These are phyloP conservation scores for Xylaria acuta DNA, from an alignment of 495 filamentous ascomycete genomes.

Conservation along the genomic window DNA sequence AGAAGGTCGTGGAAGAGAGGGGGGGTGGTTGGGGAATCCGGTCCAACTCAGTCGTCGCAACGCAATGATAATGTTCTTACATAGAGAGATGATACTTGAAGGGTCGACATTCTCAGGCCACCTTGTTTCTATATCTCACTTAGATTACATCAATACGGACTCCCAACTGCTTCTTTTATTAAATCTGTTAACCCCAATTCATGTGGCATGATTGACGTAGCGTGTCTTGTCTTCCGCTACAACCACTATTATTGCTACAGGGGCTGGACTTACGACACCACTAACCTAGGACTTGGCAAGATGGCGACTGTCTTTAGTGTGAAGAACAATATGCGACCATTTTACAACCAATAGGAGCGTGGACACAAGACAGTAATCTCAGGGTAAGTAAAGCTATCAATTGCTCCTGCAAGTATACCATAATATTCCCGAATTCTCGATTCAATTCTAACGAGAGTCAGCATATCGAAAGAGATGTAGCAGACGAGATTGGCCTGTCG, in stretches of 20 bases:
- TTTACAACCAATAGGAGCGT: too few species aligned
- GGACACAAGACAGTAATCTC: too few species aligned
- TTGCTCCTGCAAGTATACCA: too few species aligned
- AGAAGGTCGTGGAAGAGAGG: background rate
- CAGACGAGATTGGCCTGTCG: too few species aligned
- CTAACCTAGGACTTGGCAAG: too few species aligned
- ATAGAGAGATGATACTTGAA: background rate
- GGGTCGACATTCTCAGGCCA: background rate
- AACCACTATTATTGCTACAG: background rate
- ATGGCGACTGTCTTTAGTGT: too few species aligned
- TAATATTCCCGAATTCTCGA: too few species aligned
- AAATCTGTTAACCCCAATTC: background rate
- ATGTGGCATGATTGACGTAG: background rate
- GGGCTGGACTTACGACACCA: too few species aligned
- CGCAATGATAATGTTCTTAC: background rate
- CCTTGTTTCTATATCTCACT: background rate
- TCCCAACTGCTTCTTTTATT: background rate
- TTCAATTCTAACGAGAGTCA: too few species aligned
- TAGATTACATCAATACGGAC: conserved; percentile 12
- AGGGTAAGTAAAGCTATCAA: too few species aligned
- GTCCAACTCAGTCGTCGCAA: background rate
- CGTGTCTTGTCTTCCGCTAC: background rate
- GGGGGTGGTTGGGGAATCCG: background rate
- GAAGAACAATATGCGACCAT: too few species aligned
- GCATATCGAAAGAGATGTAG: too few species aligned